These are phyloP conservation scores for Alternaria sp. DNA, from an alignment of 2,329 filamentous ascomycete species.

Conservation along the genomic window DNA sequence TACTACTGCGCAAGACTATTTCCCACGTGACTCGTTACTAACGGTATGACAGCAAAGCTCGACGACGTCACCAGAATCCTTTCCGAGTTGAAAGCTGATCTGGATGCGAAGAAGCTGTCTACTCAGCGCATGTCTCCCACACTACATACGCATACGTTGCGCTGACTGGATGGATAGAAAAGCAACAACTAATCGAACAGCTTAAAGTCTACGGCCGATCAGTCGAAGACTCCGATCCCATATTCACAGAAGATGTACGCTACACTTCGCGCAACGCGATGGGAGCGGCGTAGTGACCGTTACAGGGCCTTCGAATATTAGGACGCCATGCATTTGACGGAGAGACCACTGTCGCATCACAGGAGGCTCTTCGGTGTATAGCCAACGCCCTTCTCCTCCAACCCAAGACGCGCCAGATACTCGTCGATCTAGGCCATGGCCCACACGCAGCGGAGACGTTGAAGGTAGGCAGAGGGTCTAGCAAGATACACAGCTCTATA, in stretches of 20 bases:
- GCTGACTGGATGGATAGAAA: conserved; percentile 58
- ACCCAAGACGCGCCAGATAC: conserved; percentile 70
- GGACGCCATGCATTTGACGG: conserved; percentile 75
- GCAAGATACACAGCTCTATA: too few species aligned
- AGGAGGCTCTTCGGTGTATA: conserved; percentile 79
- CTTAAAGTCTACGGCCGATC: conserved; percentile 82
- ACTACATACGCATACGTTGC: background rate
- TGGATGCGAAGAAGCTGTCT: conserved; percentile 64
- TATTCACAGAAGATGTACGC: conserved; percentile 79
- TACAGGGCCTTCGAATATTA: conserved; percentile 76
- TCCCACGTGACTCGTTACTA: conserved; percentile 6
- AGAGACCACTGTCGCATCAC: conserved; percentile 63
- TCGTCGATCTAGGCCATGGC: conserved; percentile 73
- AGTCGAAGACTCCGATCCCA: conserved; percentile 74
- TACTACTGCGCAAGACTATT: too few species aligned
- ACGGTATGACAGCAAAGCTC: conserved; percentile 64
- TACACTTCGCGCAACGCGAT: background rate
- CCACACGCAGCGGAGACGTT: conserved; percentile 73
- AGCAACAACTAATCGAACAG: conserved; percentile 63
- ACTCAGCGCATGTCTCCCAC: conserved; percentile 61
- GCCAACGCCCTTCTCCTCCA: conserved; percentile 83
- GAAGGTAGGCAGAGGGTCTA: conserved; percentile 57
- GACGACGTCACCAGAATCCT: conserved; percentile 71
- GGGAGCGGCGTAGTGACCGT: conserved; percentile 11
- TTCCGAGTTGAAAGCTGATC: conserved; percentile 66